A percentile compares a stretch with the other conserved stretches of the same genome.
Conservation (phyloP, 2,329 filamentous ascomycete species). For the Dryadomyces quercus-mongolicae region DNA sequence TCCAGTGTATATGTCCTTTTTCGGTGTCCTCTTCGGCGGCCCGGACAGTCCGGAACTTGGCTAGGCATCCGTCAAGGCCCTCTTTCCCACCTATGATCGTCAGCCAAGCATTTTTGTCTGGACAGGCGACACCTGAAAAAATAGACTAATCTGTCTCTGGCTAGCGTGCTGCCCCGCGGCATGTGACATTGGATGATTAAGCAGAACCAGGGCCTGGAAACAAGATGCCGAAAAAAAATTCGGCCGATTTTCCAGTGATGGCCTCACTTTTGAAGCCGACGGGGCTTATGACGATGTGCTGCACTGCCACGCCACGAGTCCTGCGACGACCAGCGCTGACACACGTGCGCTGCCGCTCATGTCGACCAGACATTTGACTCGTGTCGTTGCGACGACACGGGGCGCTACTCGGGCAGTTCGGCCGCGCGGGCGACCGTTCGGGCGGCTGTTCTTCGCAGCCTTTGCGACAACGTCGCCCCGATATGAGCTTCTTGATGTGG, state of each 20-base stretch:
- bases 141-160: background rate
- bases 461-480: conserved; percentile 37
- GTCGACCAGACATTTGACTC: background rate
- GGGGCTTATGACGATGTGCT: no score
- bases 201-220: background rate
- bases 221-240: background rate
- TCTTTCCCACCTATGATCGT: no score
- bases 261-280: no score
- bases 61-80: background rate
- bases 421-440: background rate
- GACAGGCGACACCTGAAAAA: background rate
- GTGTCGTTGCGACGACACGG: background rate
- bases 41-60: background rate
- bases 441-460: background rate
- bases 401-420: background rate
- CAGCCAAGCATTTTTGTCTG: background rate
- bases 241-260: no score
- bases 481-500: conserved; percentile 36
- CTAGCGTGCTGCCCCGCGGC: background rate
- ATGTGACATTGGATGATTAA: background rate
- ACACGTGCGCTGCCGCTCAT: background rate
- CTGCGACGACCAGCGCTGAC: no score
- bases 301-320: no score
- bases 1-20: background rate
- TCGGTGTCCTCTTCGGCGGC: background rate